Evolutionary conservation across 306 rosid genomes (phyloP), one percentile per base, ranked within the genome.

Genomic region (Rosa rugosa): DNA sequence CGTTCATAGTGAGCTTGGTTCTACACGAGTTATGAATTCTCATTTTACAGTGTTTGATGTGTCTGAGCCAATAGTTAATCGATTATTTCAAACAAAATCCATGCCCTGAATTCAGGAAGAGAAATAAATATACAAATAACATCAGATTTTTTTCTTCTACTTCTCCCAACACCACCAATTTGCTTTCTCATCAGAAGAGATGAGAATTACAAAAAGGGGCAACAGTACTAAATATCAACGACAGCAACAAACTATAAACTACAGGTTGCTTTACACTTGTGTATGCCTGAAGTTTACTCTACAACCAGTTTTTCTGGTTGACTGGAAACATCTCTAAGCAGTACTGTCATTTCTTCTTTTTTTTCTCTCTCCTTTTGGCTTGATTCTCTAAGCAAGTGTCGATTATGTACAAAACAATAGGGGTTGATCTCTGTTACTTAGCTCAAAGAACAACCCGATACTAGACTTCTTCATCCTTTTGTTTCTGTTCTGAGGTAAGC

Each of bases 401-500:
- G 71, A 4, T 7, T 82, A 73, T 53, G 63, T 74, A 42, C 81
- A 77, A 51, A 64, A 70, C 18, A 11, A 51, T 8, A 74, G 68
- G 45, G 41, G 31, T 8, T 66, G 47, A 66, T 66, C 4, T 69
- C 47, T 57, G 17, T 71, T 64, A 5, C 67, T 40, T 57, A 80
- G 16, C 6, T 66, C 62, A 74, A 40, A 44, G 79, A 82, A 79
- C 81, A 85, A 77, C 81, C 70, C 49, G 40, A 25, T 34, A 51
- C 76, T n/a, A n/a, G 63, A 9, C 31, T 64, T 70, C 73, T 23
- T 81, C 79, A 23, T 59, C 50, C 60, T 54, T 66, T 20, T 62
- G 64, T 25, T 83, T 78, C 14, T 77, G 63, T 12, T 79, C 71
- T 59, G 87, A 79, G n/a, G 62, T 49, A 36, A 88, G 83, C 79